Evolutionary conservation across 2,329 filamentous ascomycete species (phyloP), one percentile per base, ranked within the genome.

Genomic region (Aspergillus pseudonomiae): DNA sequence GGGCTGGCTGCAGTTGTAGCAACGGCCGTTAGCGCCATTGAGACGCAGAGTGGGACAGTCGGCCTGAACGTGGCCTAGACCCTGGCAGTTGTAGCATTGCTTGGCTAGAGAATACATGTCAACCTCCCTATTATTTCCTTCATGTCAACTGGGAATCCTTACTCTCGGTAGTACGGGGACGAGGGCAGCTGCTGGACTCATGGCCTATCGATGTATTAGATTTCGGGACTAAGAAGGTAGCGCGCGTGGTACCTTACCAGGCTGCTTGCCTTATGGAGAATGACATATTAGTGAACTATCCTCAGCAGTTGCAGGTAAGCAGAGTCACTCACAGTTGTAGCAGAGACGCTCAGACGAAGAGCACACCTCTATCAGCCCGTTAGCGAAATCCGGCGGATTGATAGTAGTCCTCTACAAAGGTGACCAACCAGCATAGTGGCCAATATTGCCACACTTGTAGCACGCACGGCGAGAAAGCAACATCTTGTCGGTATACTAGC

Each of bases 21-120:
- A 99, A 73, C 93, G 92, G 68, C 92, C 93, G 78, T 91, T 89
- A 67, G 89, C 82, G 70, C 91, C 94, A 80, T 89, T 96, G 79
- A 99, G 82, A 72, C 95, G 93, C 69, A 99, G 88, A 67, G 95
- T 98, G 74, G 95, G 95, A 87, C 95, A 99, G 81, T 99, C 95
- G 72, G 95, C 95, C 85, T 99, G 95, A 74, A 99, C 95, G 79
- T 99, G 95, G 71, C 95, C 95, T 66, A 98, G 88, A 64, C 95
- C 95, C 85, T 98, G 95, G 86, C 95, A 99, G 84, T 98, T 95
- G 81, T 99, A 99, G 88, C 95, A 99, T 86, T 99, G 95, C 89
- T 99, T 99, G 59, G 93, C 93, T 89, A 54, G 36, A 56, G 36
- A 64, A 28, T 24, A 65, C 68, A 69, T 60, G 65, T 69, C 52